Base-by-base conservation (phyloP, 1,284 basidiomycete genomes). In the Ganoderma lingzhi region DNA sequence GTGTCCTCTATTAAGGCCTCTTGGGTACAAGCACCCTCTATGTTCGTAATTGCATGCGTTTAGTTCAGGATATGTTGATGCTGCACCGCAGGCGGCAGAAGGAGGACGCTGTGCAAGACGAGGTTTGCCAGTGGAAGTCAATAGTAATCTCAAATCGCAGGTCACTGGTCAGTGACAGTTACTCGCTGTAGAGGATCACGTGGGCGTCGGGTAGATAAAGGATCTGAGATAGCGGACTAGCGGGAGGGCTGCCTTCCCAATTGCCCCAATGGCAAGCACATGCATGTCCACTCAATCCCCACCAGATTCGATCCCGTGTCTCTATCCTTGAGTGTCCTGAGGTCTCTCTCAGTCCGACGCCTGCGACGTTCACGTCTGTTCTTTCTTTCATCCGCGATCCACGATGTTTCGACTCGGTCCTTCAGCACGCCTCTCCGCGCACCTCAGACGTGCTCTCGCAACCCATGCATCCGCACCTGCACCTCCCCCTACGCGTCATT, bases 401-500 rank as follows among this genome's bases (percentile, higher is more conserved):
- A 62, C 69, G 51, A 82, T 82, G 81, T 74, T 81, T 48, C 77
- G 76, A 63, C 48, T 75, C 28, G 66, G 69, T 23, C 61, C 71
- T 41, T 72, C 76, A 19, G 55, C 74, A 45, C 68, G 72, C 39
- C 67, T 74, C 32, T 62, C 77, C 30, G 62, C 70, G 14, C 77
- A 75, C n/a, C 66, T 80, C 63, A 79, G 75, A 60, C 84, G 92
- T 42, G 76, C 85, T 23, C 84, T 93, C 42, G 92, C 92, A 12
- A 93, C 90, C 0, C 88, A 91, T 76, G 85, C 87, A 6, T 75
- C 82, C 30, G 73, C 76, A 28, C 68, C 78, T 8, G 70, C 80
- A 23, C 62, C 77, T 6, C 70, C 80, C 58, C 73, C 80, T 66
- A 82, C 84, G 51, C 84, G 87, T 32, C 84, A 86, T 72, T 82